These are phyloP conservation scores for Nakaseomyces nivariensis DNA, from an alignment of 1,139 yeast species.

Conservation along the genomic window DNA sequence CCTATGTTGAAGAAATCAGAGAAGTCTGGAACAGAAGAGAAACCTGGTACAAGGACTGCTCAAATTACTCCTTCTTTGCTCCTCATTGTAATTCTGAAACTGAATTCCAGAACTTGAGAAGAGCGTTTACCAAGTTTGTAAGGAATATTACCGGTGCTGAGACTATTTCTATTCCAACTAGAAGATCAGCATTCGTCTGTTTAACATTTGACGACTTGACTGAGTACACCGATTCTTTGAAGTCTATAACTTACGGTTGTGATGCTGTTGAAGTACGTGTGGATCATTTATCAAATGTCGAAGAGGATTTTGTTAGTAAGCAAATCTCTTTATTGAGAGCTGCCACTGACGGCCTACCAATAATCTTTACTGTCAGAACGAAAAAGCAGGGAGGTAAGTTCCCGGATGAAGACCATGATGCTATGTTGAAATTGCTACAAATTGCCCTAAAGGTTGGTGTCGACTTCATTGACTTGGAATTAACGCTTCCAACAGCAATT, in stretches of 20 bases:
- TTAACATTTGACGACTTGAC: constrained; percentile 53
- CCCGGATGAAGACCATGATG: constrained; percentile 44
- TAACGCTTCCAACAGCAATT: constrained; percentile 32
- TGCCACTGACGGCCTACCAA: constrained; percentile 53
- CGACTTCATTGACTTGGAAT: constrained; percentile 46
- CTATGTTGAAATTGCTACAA: constrained; percentile 42
- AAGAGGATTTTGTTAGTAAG: constrained; percentile 50
- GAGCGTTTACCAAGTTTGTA: constrained; percentile 50
- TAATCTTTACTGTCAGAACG: constrained; percentile 74
- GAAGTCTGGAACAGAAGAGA: constrained; percentile 82
- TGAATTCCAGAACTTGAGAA: constrained; percentile 50
- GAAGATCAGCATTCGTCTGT: constrained; percentile 62
- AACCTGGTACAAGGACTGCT: constrained; percentile 68
- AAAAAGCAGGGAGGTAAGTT: constrained; percentile 73
- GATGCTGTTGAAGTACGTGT: constrained; percentile 79
- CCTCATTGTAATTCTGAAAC: constrained; percentile 51
- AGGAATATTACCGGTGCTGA: constrained; percentile 55
- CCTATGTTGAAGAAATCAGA: constrained; percentile 66
- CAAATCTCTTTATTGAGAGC: constrained; percentile 65
- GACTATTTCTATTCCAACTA: constrained; percentile 37
- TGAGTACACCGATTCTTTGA: constrained; percentile 39
- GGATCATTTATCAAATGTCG: constrained; percentile 50
- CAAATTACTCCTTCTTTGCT: constrained; percentile 70
- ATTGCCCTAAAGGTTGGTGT: constrained; percentile 64
- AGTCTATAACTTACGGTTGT: constrained; percentile 54